Conservation (phyloP, 208 protist species). For the Borovskyia barvae region DNA sequence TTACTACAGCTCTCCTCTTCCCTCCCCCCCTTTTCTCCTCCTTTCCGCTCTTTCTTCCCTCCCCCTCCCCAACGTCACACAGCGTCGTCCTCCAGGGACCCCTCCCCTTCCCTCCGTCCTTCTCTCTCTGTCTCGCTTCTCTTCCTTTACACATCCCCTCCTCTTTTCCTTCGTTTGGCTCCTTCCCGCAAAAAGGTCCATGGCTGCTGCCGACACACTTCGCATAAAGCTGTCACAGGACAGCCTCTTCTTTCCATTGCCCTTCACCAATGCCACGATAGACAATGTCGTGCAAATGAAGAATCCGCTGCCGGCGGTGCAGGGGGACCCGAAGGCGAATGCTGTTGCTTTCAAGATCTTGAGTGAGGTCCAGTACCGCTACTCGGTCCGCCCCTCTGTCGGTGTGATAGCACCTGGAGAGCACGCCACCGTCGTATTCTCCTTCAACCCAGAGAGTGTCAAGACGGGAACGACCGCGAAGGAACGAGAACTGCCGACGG, state of each 20-base stretch:
- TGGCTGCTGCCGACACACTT: constrained; percentile 1
- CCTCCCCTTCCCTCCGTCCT: no score
- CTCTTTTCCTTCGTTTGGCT: background rate
- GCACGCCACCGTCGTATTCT: constrained; percentile 48
- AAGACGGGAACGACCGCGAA: constrained; percentile 29
- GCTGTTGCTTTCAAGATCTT: constrained; percentile 78
- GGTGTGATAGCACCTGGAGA: constrained; percentile 71
- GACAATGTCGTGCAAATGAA: constrained; percentile 78
- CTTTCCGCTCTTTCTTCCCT: background rate
- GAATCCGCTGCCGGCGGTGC: constrained; percentile 47
- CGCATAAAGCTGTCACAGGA: constrained; percentile 67
- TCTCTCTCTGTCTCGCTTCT: background rate
- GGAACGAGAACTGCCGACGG: constrained; percentile 37
- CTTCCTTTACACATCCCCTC: background rate
- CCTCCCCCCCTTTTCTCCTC: constrained; percentile 8
- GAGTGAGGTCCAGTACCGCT: constrained; percentile 62
- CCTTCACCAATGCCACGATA: constrained; percentile 67
- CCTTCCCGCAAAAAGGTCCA: background rate
- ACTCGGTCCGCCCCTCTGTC: constrained; percentile 51
- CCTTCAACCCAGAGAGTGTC: constrained; percentile 64
- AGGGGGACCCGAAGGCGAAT: constrained; percentile 38
- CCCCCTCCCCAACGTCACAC: background rate
- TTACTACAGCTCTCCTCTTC: background rate
- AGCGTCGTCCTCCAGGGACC: no score
- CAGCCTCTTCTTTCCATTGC: constrained; percentile 74